Evolutionary conservation across 73 alveolate species (phyloP).

Genomic region (Paramecium tetraurelia): DNA sequence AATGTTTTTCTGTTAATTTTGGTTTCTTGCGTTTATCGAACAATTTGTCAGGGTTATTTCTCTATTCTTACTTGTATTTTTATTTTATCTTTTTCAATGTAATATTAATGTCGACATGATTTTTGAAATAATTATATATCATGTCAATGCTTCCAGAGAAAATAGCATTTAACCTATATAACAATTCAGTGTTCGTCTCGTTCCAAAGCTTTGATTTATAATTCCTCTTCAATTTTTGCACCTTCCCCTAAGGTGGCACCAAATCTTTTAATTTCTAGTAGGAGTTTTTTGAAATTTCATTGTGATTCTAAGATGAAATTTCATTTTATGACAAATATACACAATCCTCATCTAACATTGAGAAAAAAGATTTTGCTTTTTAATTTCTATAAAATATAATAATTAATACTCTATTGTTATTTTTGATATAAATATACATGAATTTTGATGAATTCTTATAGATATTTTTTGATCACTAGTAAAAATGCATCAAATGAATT

Average conservation of each 20-base stretch:
- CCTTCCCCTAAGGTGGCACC: not conserved
- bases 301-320: not conserved
- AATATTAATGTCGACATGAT: not conserved
- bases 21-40: not conserved
- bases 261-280: not conserved
- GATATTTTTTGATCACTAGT: not conserved
- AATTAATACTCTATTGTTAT: not conserved
- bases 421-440: not conserved
- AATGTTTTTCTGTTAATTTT: not conserved
- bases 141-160: not conserved
- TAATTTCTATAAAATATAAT: not conserved
- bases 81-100: not conserved
- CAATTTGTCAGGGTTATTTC: not conserved
- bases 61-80: not conserved
- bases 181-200: not conserved
- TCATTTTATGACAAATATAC: not conserved
- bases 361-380: not conserved
- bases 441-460: not conserved
- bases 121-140: not conserved
- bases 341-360: not conserved
- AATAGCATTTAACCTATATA: not conserved
- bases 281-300: not conserved
- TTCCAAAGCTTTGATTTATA: not conserved
- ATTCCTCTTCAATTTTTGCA: not conserved
- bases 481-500: not conserved